Evolutionary conservation across 768 basidiomycete species (phyloP).

Genomic region (Mrakia blollopis): DNA sequence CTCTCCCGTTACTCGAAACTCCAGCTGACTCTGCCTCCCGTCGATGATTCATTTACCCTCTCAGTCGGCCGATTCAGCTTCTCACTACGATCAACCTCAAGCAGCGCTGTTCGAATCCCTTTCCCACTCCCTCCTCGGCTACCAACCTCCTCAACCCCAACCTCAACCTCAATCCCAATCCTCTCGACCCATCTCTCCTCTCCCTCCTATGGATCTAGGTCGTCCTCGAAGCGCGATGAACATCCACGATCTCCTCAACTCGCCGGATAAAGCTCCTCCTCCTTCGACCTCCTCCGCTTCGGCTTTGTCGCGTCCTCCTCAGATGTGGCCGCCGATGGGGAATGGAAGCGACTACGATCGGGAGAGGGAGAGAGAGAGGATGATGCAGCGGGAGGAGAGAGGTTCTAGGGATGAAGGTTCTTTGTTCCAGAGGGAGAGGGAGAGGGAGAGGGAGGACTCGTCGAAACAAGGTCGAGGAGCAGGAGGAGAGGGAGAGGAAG

Average conservation of each 20-base stretch:
- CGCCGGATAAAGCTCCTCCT: conserved; percentile 7
- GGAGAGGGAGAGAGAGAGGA: neutral
- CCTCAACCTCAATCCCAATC: neutral
- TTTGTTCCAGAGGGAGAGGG: neutral
- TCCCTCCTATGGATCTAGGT: neutral
- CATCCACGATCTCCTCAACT: conserved; percentile 23
- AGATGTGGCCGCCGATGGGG: neutral
- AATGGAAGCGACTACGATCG: neutral
- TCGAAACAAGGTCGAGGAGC: neutral
- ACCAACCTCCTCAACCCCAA: neutral
- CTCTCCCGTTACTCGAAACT: neutral
- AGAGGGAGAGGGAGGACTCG: neutral
- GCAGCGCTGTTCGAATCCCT: neutral
- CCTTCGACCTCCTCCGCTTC: neutral
- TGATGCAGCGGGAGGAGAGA: neutral
- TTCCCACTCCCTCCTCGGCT: neutral
- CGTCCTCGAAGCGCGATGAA: conserved; percentile 25
- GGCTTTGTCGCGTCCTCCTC: neutral
- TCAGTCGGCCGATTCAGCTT: neutral
- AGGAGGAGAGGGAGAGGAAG: neutral
- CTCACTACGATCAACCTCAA: neutral
- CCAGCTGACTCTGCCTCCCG: neutral
- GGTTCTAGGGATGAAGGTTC: neutral
- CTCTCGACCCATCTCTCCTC: neutral
- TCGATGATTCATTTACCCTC: neutral